Evolutionary conservation across 768 basidiomycete species (phyloP).

Genomic region (Antrodiella citrinella): DNA sequence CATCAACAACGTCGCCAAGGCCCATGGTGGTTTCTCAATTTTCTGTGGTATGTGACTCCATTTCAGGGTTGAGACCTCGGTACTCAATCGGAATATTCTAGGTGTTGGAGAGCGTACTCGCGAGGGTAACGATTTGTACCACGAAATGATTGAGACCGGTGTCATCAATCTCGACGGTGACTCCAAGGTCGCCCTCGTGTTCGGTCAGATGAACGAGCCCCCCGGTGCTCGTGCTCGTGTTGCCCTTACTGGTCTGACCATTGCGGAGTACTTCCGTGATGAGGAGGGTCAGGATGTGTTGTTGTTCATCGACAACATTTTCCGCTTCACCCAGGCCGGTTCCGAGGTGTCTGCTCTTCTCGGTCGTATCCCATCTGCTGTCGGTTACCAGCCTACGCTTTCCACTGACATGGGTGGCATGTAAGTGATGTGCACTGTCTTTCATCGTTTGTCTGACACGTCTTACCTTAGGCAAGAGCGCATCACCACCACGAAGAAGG

Average conservation of each 20-base stretch:
- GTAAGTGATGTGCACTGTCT: slow-evolving; percentile 37
- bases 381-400: slow-evolving; percentile 99
- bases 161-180: slow-evolving; percentile 99
- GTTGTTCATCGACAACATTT: slow-evolving; percentile 99
- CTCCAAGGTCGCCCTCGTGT: slow-evolving; percentile 99
- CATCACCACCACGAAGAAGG: slow-evolving; percentile 99
- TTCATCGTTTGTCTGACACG: slow-evolving; percentile 6
- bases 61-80: background rate
- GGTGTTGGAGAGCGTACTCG: slow-evolving; percentile 99
- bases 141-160: slow-evolving; percentile 99
- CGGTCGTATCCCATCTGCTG: slow-evolving; percentile 99
- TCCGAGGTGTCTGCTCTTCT: slow-evolving; percentile 99
- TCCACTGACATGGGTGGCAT: slow-evolving; percentile 99
- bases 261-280: slow-evolving; percentile 99
- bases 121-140: slow-evolving; percentile 99
- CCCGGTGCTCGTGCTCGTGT: slow-evolving; percentile 99
- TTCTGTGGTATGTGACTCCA: slow-evolving; percentile 71
- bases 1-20: slow-evolving; percentile 99
- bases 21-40: slow-evolving; percentile 99
- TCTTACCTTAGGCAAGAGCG: slow-evolving; percentile 78
- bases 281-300: slow-evolving; percentile 99
- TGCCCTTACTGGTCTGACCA: slow-evolving; percentile 96
- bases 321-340: slow-evolving; percentile 99
- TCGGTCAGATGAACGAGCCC: slow-evolving; percentile 99
- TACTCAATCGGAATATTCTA: background rate